Base-by-base conservation (phyloP, 305 asterid species). In the Solanum chacoense region DNA sequence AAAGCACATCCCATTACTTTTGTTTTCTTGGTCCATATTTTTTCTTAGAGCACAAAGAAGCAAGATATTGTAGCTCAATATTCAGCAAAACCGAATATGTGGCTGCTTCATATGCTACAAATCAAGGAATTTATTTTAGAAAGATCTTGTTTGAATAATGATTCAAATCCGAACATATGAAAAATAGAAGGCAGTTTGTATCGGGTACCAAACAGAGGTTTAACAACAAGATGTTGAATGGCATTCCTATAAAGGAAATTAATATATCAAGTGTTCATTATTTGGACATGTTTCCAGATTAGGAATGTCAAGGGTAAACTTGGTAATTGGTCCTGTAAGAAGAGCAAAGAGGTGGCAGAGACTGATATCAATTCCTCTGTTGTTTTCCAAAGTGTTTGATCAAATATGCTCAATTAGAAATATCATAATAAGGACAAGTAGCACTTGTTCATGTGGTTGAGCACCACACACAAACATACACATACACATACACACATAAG, bases 281-380 rank as follows among this genome's bases (percentile, higher is more conserved):
- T 85, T 67, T 5, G 78, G 26, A 26, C 36, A 79, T 2, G 34
- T 59, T 28, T 13, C 12, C 8, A 72, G 24, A 40, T 36, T 5
- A 36, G 85, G 77, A 29, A 91, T 13, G 6, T 65, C 34, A 77
- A 89, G 37, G 24, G 65, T 37, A 28, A 88, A 86, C 69, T 86
- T 45, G 20, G 18, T 31, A 36, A 89, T 42, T 34, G 88, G 90
- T 55, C 91, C 92, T 11, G 16, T 42, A 71, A 85, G 91, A 32
- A 34, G 24, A 16, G 34, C 29, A 28, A 91, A 24, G 10, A 89
- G 87, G 32, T 71, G 34, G 3, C 6, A n/a, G 8, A 71, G 7
- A 13, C 22, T 20, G 11, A 12, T 4, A 28, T 24, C n/a, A 34
- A 76, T 9, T 29, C 14, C 29, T 89, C 37, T 45, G 65, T 3